Percentiles rank a stretch among this genome's conserved stretches.
These are phyloP conservation scores for Debaryomyces sp. DNA, from an alignment of 1,139 yeast genomes.

Conservation along the genomic window DNA sequence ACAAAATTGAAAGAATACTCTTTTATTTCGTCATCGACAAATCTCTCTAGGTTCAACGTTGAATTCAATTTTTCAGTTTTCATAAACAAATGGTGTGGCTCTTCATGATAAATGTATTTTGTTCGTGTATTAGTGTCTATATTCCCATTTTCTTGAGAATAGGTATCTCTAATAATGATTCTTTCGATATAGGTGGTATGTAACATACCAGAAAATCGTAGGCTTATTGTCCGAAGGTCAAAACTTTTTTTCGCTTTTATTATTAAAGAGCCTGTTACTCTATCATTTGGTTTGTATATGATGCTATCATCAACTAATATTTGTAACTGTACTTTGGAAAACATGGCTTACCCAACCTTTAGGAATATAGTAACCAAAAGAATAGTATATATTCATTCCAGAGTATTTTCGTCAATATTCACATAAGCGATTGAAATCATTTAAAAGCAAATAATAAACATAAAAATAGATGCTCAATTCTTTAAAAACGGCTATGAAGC, in stretches of 20 bases:
- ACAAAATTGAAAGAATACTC: not conserved
- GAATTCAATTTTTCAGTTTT: not conserved
- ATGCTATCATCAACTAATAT: constrained; percentile 1
- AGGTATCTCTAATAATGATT: not conserved
- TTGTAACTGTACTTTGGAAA: constrained; percentile 1
- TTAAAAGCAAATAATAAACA: too few relatives aligned
- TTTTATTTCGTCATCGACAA: not conserved
- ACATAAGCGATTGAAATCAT: too few relatives aligned
- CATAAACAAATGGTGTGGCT: not conserved
- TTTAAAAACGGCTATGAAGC: too few relatives aligned
- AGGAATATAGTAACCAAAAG: too few relatives aligned
- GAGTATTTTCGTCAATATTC: too few relatives aligned
- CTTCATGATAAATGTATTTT: not conserved
- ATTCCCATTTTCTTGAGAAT: not conserved
- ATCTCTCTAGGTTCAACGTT: not conserved
- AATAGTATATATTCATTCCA: too few relatives aligned
- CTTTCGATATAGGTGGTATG: not conserved
- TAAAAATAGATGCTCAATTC: too few relatives aligned
- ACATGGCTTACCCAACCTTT: not conserved
- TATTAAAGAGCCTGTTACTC: not conserved
- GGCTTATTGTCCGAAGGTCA: not conserved
- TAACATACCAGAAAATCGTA: not conserved
- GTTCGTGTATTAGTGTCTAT: not conserved
- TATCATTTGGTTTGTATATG: constrained; percentile 5
- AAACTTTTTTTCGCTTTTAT: constrained; percentile 3